Percentiles rank a stretch among this genome's conserved stretches.
phyloP scores from a whole-genome alignment of 306 rosid genomes.

The Cucumis cinereus region DNA sequence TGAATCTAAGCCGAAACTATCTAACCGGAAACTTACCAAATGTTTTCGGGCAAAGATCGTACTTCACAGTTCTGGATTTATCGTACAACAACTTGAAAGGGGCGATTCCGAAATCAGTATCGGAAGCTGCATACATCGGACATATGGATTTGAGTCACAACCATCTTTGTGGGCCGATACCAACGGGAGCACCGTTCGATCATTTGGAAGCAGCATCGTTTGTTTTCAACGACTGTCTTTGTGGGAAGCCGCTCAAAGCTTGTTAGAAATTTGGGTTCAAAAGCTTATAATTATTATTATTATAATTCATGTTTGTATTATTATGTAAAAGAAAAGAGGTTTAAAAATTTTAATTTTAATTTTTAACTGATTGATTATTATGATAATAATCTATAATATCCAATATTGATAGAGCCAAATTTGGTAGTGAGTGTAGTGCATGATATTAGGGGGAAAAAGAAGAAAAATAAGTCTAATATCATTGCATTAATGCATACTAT shows the following conservation, averaged over 20 bases:
- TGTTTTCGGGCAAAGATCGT: conserved; percentile 45
- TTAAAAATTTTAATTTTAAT: not conserved
- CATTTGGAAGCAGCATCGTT: conserved; percentile 87
- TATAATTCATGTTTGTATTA: not conserved
- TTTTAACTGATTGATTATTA: not conserved
- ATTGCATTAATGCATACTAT: not conserved
- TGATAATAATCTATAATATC: not conserved
- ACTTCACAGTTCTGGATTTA: conserved; percentile 65
- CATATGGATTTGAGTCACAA: conserved; percentile 93
- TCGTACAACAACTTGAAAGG: conserved; percentile 53
- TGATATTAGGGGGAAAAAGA: not conserved
- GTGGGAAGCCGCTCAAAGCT: conserved; percentile 77
- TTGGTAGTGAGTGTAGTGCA: not conserved
- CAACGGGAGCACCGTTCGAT: conserved; percentile 71
- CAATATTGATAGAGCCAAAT: not conserved
- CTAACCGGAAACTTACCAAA: conserved; percentile 49
- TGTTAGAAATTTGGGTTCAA: conserved; percentile 18
- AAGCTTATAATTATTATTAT: not conserved
- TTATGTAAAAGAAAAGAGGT: not conserved
- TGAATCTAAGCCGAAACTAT: conserved; percentile 54
- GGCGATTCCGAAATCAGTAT: conserved; percentile 42
- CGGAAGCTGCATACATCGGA: conserved; percentile 53
- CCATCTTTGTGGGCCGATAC: conserved; percentile 73
- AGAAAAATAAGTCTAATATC: not conserved
- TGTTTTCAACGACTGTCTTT: conserved; percentile 62